Base-by-base conservation (phyloP, 345 rosid genomes). In the Isatis tinctoria region DNA sequence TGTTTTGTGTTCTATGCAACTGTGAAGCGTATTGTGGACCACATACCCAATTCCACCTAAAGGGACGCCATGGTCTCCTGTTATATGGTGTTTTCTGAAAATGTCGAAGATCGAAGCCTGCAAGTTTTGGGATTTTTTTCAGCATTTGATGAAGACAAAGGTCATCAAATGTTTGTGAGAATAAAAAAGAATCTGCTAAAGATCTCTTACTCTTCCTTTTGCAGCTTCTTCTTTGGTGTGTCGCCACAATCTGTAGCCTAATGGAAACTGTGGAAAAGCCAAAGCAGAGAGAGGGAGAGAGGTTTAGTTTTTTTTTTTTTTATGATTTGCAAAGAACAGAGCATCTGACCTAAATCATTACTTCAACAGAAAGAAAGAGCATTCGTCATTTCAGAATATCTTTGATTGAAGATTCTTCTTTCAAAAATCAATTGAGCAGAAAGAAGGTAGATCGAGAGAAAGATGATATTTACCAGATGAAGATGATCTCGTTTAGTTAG, bases 1-100 rank as follows among this genome's bases (percentile, higher is more conserved):
- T 11, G 22, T 10, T 20, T 17, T 64, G 8, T 32, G 11, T 16
- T 54, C 8, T 36, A 56, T 5, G 39, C 16, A 16, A 24, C 8
- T 58, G 4, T 58, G 40, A 56, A 56, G 39, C 22, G 7, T 35
- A 16, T 70, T 70, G 17, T 71, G 49, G 30, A 44, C 20, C 16
- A 2, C 85, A 14, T 88, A 90, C 96, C 96, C 96, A 73, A 90
- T 84, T 17, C 93, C 91, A 1, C 96, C 96, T 72, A 90, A 54
- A 67, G 96, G 91, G 65, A 90, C 67, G 1, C 89, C 96, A 44
- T 86, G 93, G 74, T 83, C 88, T 75, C 89, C 80, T 1, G 89
- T 82, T 53, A 82, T 12, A 64, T 59, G 73, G 24, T 68, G 91
- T 76, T 82, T 86, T 67, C 81, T 84, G 60, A 76, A 68, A 51